Evolutionary conservation across 1,284 basidiomycete species (phyloP).

Genomic region (Spongispora temasekensis): DNA sequence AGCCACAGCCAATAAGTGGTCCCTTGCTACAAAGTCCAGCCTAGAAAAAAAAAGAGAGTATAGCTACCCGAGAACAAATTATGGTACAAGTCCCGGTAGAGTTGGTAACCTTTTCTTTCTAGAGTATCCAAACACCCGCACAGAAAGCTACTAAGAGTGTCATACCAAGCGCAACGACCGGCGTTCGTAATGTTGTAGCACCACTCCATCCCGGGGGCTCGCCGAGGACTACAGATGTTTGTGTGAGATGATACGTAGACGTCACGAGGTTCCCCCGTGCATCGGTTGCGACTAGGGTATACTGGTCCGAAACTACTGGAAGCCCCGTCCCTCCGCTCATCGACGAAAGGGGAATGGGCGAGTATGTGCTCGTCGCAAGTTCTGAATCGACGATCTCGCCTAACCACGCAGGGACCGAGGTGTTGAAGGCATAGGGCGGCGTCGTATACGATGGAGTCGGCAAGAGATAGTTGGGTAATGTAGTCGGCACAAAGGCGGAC

Average conservation of each 20-base stretch:
- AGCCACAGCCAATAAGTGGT: no score
- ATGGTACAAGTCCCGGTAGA: neutral
- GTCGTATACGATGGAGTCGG: slow-evolving; percentile 66
- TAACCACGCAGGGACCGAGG: slow-evolving; percentile 55
- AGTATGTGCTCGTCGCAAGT: slow-evolving; percentile 71
- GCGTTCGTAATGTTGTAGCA: slow-evolving; percentile 5
- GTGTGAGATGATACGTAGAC: slow-evolving; percentile 42
- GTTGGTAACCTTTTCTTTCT: neutral
- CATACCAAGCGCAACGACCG: slow-evolving; percentile 11
- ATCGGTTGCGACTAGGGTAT: slow-evolving; percentile 49
- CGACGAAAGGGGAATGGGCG: slow-evolving; percentile 47
- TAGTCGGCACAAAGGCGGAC: slow-evolving; percentile 68
- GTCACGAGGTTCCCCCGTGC: slow-evolving; percentile 45
- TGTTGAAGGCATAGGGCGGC: slow-evolving; percentile 71
- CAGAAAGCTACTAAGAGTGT: slow-evolving; percentile 18
- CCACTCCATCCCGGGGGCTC: slow-evolving; percentile 45
- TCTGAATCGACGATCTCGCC: slow-evolving; percentile 58
- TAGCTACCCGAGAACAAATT: no score
- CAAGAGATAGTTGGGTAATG: slow-evolving; percentile 75
- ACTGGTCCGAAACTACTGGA: slow-evolving; percentile 47
- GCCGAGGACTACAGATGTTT: slow-evolving; percentile 48
- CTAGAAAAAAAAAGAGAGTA: slow-evolving; percentile 1
- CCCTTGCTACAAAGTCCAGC: neutral
- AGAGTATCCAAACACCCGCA: slow-evolving; percentile 19
- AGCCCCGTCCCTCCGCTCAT: slow-evolving; percentile 44